These are phyloP conservation scores for Leccinum uliginosum DNA, from an alignment of 768 basidiomycete species.

Conservation along the genomic window DNA sequence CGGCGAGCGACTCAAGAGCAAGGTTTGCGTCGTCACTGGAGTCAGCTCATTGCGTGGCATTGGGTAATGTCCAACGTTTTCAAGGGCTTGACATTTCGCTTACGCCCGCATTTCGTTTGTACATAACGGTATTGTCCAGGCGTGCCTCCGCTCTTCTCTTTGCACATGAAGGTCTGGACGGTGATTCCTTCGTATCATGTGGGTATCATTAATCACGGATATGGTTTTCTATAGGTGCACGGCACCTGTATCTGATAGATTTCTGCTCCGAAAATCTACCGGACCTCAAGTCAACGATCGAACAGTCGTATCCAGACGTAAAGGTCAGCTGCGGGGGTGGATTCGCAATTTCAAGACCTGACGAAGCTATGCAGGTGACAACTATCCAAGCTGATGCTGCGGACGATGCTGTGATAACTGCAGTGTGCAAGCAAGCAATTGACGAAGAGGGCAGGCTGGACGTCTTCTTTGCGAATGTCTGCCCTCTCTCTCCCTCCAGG, in stretches of 20 bases:
- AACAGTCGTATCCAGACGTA: conserved; percentile 67
- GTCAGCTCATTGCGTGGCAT: conserved; percentile 86
- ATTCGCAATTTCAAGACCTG: conserved; percentile 2
- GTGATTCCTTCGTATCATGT: neutral
- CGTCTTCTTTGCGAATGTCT: conserved; percentile 92
- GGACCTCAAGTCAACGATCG: conserved; percentile 64
- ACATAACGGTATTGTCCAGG: conserved; percentile 33
- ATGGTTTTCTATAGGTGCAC: conserved; percentile 49
- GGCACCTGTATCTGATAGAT: conserved; percentile 74
- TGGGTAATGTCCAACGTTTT: conserved; percentile 47
- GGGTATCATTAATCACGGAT: conserved; percentile 2
- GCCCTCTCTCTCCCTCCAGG: conserved; percentile 14
- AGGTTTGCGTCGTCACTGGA: conserved; percentile 86
- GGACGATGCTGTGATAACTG: conserved; percentile 63
- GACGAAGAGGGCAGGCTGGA: conserved; percentile 84
- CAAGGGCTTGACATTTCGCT: conserved; percentile 7
- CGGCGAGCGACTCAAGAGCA: conserved; percentile 57
- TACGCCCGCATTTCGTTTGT: conserved; percentile 5
- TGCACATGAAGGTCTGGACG: conserved; percentile 67
- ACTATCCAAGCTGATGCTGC: conserved; percentile 79
- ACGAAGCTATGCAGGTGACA: conserved; percentile 59
- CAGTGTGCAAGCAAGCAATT: conserved; percentile 66
- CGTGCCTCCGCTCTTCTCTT: conserved; percentile 69
- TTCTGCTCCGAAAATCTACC: conserved; percentile 65
- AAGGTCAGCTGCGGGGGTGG: conserved; percentile 44